phyloP scores from a whole-genome alignment of 257 asterid genomes.

The Perilla frutescens region DNA sequence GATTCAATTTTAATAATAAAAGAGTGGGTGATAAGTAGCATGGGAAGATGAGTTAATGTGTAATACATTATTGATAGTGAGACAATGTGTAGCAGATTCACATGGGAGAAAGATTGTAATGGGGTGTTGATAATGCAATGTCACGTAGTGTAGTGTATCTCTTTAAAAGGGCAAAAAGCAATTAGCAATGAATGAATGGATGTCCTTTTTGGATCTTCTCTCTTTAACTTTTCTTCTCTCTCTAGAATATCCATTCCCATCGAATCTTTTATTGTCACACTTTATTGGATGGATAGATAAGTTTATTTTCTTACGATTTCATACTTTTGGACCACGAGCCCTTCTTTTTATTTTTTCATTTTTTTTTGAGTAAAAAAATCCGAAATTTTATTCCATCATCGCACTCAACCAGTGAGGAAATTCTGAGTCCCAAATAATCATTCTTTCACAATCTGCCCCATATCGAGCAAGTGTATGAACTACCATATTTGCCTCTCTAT shows the following conservation, averaged over 20 bases:
- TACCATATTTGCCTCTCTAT: too few relatives aligned
- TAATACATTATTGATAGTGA: slow-evolving; percentile 20
- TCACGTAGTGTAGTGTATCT: not conserved
- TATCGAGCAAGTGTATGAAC: too few relatives aligned
- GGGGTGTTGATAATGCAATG: slow-evolving; percentile 28
- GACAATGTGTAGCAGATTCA: slow-evolving; percentile 38
- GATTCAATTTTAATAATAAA: too few relatives aligned
- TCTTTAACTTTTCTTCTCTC: slow-evolving; percentile 18
- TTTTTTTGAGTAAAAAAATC: too few relatives aligned
- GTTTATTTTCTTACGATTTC: not conserved
- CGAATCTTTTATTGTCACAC: slow-evolving; percentile 1
- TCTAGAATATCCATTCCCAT: not conserved
- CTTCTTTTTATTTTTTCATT: too few relatives aligned
- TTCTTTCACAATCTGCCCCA: too few relatives aligned
- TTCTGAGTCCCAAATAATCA: too few relatives aligned
- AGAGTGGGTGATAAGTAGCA: too few relatives aligned
- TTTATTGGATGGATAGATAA: not conserved
- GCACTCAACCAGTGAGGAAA: too few relatives aligned
- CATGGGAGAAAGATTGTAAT: slow-evolving; percentile 36
- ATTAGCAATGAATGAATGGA: slow-evolving; percentile 10
- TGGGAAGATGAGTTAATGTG: not conserved
- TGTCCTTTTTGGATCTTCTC: slow-evolving; percentile 39
- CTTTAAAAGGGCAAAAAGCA: not conserved
- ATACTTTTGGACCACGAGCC: not conserved
- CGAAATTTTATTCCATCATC: too few relatives aligned